Conservation (phyloP, 179 eudicot species). For the Pouteria campechiana region DNA sequence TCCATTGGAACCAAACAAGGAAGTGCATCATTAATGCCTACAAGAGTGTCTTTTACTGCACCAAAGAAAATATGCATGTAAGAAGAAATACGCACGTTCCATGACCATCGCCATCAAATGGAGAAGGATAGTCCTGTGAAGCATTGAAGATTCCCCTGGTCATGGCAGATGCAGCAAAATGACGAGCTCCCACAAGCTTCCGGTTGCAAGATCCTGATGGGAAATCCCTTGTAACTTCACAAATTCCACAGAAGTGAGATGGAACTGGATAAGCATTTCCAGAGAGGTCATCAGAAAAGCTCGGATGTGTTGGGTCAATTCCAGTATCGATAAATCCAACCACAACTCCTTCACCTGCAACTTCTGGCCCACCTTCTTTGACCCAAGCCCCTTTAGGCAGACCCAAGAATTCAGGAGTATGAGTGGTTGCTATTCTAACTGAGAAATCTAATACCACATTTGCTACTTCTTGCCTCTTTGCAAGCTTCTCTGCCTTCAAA, state of each 20-base stretch:
- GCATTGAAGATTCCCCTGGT: conserved; percentile 81
- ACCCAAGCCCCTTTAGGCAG: conserved; percentile 87
- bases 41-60: too few species aligned
- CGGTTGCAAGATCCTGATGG: conserved; percentile 96
- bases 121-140: conserved; percentile 75
- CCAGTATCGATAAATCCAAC: conserved; percentile 94
- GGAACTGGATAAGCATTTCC: conserved; percentile 51
- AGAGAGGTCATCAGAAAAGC: conserved; percentile 57
- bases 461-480: conserved; percentile 79
- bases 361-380: conserved; percentile 56
- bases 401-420: conserved; percentile 86
- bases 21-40: too few species aligned
- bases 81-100: conserved; percentile 89
- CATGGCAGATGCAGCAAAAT: conserved; percentile 92
- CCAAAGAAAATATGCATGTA: too few species aligned
- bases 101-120: conserved; percentile 98
- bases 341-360: conserved; percentile 91
- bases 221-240: conserved; percentile 78
- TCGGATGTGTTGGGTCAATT: conserved; percentile 80
- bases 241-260: conserved; percentile 65
- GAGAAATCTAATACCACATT: conserved; percentile 85
- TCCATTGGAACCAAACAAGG: too few species aligned
- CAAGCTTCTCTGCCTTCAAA: conserved; percentile 67
- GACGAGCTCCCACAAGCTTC: conserved; percentile 90
- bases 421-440: conserved; percentile 79